phyloP scores from a whole-genome alignment of 1,284 basidiomycete species.

The Marasmius sp. region DNA sequence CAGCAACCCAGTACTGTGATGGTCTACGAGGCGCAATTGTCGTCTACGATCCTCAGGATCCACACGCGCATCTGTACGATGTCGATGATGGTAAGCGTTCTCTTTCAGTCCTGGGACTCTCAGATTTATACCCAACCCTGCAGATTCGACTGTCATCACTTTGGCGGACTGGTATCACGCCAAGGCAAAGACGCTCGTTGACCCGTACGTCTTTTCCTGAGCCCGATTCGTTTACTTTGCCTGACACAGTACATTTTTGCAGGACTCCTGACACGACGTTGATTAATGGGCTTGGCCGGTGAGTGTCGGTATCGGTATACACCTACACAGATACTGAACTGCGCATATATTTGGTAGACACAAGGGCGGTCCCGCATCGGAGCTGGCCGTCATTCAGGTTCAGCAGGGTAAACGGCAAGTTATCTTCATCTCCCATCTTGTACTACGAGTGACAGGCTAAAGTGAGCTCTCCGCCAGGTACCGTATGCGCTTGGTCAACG shows the following conservation, averaged over 20 bases:
- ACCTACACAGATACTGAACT: background rate
- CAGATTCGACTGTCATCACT: constrained; percentile 37
- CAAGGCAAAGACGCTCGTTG: background rate
- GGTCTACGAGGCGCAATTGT: constrained; percentile 15
- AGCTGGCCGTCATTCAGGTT: constrained; percentile 29
- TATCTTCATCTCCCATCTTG: too few relatives aligned
- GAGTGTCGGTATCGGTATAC: constrained; percentile 5
- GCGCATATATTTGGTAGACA: background rate
- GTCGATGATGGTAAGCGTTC: constrained; percentile 29
- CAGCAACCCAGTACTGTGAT: constrained; percentile 21
- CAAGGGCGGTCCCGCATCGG: constrained; percentile 17
- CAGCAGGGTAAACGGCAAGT: constrained; percentile 25
- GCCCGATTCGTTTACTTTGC: background rate
- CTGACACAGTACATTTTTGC: constrained; percentile 11
- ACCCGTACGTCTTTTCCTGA: background rate
- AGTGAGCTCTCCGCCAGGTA: constrained; percentile 21
- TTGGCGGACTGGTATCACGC: constrained; percentile 34
- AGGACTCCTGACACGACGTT: constrained; percentile 29
- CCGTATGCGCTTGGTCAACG: constrained; percentile 33
- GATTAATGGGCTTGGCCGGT: constrained; percentile 42
- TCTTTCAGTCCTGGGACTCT: background rate
- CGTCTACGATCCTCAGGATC: constrained; percentile 15
- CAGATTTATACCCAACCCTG: background rate
- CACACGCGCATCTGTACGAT: constrained; percentile 11
- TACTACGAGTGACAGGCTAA: background rate